Conservation (phyloP, 352 stramenopile species). For the Hyaloperonospora arabidopsidis region DNA sequence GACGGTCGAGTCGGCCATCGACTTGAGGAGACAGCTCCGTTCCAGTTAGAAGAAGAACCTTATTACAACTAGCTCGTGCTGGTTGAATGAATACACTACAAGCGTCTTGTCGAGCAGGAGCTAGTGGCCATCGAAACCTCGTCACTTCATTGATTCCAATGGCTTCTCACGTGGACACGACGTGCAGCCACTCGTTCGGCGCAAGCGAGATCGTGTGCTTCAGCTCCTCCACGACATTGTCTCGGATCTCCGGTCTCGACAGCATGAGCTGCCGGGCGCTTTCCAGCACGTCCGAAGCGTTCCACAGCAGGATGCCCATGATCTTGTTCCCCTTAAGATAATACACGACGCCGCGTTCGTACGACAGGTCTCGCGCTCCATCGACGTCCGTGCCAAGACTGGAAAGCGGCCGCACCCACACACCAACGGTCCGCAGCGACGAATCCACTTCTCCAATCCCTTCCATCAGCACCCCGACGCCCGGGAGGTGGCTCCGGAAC, state of each 20-base stretch:
- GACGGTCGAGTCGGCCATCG: constrained; percentile 5
- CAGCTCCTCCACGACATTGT: constrained; percentile 69
- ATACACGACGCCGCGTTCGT: constrained; percentile 85
- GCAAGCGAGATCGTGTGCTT: constrained; percentile 79
- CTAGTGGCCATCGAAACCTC: too few species aligned
- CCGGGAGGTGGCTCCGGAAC: constrained; percentile 73
- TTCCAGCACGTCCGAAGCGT: constrained; percentile 81
- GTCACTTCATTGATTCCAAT: too few species aligned
- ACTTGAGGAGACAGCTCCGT: constrained; percentile 7
- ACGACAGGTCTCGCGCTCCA: constrained; percentile 21
- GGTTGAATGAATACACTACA: too few species aligned
- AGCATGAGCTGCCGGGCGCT: constrained; percentile 78
- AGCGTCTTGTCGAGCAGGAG: too few species aligned
- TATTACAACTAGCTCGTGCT: too few species aligned
- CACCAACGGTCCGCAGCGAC: constrained; percentile 60
- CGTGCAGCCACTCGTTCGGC: constrained; percentile 83
- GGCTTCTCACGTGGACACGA: constrained; percentile 35
- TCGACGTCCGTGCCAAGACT: constrained; percentile 7
- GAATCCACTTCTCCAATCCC: constrained; percentile 83
- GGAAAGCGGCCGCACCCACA: constrained; percentile 74
- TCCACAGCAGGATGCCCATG: constrained; percentile 87
- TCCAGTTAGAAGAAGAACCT: too few species aligned
- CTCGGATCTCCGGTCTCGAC: constrained; percentile 54
- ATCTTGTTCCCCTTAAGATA: constrained; percentile 87
- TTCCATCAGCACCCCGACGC: constrained; percentile 72